A percentile compares a stretch with the other conserved stretches of the same genome.
These are phyloP conservation scores for Liriodendron chinense DNA, from an alignment of 164 flowering plant genomes.

Conservation along the genomic window DNA sequence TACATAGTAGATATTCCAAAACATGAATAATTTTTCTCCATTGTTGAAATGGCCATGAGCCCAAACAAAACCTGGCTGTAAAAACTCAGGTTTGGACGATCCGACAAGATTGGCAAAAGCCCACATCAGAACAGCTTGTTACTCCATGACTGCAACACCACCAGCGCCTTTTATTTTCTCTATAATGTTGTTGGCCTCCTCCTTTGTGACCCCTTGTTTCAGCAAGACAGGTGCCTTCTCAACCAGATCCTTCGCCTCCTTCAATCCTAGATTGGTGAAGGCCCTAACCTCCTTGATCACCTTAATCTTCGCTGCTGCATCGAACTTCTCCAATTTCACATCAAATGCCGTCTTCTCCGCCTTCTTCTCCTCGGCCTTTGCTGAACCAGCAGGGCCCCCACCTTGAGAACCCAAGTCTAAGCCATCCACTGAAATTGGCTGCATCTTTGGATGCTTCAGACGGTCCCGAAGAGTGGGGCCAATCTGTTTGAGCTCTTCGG, in stretches of 20 bases:
- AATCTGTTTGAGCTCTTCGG: conserved; percentile 65
- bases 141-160: conserved; percentile 78
- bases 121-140: neutral
- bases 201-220: conserved; percentile 79
- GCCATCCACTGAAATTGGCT: conserved; percentile 52
- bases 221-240: conserved; percentile 71
- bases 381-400: conserved; percentile 35
- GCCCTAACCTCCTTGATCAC: conserved; percentile 86
- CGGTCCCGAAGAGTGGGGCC: conserved; percentile 50
- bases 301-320: conserved; percentile 74
- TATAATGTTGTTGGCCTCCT: conserved; percentile 68
- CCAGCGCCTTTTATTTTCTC: conserved; percentile 85
- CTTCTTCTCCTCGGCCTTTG: conserved; percentile 56
- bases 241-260: conserved; percentile 87
- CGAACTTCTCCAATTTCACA: conserved; percentile 84
- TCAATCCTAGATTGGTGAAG: conserved; percentile 69
- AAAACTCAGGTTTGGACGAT: too few species aligned
- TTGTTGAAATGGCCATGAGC: too few species aligned
- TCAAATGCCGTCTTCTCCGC: conserved; percentile 81
- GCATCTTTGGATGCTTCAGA: conserved; percentile 58
- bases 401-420: conserved; percentile 51
- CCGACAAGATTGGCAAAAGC: too few species aligned
- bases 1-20: too few species aligned
- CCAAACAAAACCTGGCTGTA: too few species aligned
- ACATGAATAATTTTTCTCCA: too few species aligned